Percentiles rank a stretch among this genome's conserved stretches.
Conservation (phyloP, 78 protist genomes). For the Anaeramoeba ignava region DNA sequence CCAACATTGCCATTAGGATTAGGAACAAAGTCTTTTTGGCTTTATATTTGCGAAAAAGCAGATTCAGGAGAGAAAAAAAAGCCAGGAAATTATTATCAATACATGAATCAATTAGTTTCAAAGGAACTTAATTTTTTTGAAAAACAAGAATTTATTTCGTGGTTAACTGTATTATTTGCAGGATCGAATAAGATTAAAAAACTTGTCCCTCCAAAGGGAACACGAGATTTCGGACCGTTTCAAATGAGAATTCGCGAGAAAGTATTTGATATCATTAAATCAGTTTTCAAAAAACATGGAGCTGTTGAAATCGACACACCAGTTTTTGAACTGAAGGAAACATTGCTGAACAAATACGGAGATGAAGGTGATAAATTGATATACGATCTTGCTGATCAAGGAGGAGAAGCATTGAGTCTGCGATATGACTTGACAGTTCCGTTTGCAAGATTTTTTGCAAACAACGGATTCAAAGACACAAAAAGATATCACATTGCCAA, state of each 20-base stretch:
- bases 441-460: conserved; percentile 60
- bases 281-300: conserved; percentile 79
- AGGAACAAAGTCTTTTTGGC: not conserved
- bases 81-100: too few species aligned
- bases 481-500: conserved; percentile 84
- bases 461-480: conserved; percentile 34
- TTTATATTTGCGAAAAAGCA: not conserved
- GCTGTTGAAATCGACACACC: conserved; percentile 89
- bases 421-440: conserved; percentile 83
- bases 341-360: conserved; percentile 83
- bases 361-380: conserved; percentile 83
- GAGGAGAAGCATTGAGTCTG: conserved; percentile 70
- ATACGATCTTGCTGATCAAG: conserved; percentile 79
- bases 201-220: conserved; percentile 31
- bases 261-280: conserved; percentile 34
- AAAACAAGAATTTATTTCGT: too few species aligned
- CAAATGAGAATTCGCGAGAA: conserved; percentile 69
- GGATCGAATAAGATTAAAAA: not conserved
- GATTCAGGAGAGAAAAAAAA: not conserved
- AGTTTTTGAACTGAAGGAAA: conserved; percentile 78
- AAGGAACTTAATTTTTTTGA: too few species aligned
- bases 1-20: not conserved
- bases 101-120: too few species aligned
- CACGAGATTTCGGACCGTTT: conserved; percentile 50
- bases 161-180: too few species aligned